Percentiles rank a stretch among this genome's conserved stretches.
phyloP scores from a whole-genome alignment of 2,329 filamentous ascomycete genomes.

The Epichloe bromicola region DNA sequence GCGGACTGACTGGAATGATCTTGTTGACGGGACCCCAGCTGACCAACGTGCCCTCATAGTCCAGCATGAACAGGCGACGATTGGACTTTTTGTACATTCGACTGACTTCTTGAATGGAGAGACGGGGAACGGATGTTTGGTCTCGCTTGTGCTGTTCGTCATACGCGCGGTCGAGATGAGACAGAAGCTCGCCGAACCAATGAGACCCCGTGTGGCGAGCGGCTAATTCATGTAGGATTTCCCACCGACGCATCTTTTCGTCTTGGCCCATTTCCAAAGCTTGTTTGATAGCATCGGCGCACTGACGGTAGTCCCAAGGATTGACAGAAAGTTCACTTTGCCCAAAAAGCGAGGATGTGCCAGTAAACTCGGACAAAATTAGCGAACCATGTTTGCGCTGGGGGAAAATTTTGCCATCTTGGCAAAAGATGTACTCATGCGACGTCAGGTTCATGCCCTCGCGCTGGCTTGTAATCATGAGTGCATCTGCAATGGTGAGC shows the following conservation, averaged over 20 bases:
- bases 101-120: slow-evolving; percentile 54
- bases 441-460: slow-evolving; percentile 96
- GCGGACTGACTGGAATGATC: slow-evolving; percentile 72
- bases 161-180: slow-evolving; percentile 60
- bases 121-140: slow-evolving; percentile 72
- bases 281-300: slow-evolving; percentile 70
- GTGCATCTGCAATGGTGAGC: slow-evolving; percentile 73
- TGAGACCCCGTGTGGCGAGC: slow-evolving; percentile 70
- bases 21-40: slow-evolving; percentile 74
- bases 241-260: slow-evolving; percentile 66
- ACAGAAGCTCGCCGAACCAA: slow-evolving; percentile 70
- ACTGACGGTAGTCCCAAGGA: slow-evolving; percentile 87
- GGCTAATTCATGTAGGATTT: slow-evolving; percentile 58
- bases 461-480: slow-evolving; percentile 90
- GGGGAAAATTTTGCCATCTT: slow-evolving; percentile 59
- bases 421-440: slow-evolving; percentile 87
- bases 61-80: slow-evolving; percentile 72
- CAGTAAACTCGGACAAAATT: slow-evolving; percentile 91
- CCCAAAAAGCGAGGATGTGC: slow-evolving; percentile 74
- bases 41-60: slow-evolving; percentile 87
- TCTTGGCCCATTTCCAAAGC: slow-evolving; percentile 68
- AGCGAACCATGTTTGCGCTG: slow-evolving; percentile 76
- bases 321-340: slow-evolving; percentile 76
- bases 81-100: slow-evolving; percentile 53
- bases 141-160: slow-evolving; percentile 76